Base-by-base conservation (phyloP, 2,329 filamentous ascomycete species). In the Endoconidiophora laricicola region DNA sequence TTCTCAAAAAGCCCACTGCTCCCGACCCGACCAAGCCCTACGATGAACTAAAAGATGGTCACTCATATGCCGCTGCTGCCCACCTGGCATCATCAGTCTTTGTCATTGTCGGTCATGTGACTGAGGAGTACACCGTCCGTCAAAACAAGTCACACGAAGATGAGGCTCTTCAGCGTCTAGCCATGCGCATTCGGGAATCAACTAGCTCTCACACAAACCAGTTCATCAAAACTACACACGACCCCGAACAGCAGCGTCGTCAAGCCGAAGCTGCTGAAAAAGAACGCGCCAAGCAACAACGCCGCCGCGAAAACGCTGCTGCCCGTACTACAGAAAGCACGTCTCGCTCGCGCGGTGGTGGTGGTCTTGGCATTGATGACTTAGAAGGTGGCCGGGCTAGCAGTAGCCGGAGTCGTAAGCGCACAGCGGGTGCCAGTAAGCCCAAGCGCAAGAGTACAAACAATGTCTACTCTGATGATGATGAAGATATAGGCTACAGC, bases 51-150 rank as follows among this genome's bases (percentile, higher is more conserved):
- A 74, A 81, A 54, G 84, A 90, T 57, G 76, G 79, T 5, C 82
- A 85, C 62, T 83, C 81, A 57, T 90, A 88, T 59, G 76, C 85
- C 6, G 80, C 80, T 2, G 79, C 81, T 1, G 82, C 83, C 1
- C 78, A 84, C 57, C 69, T 83, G 52, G 71, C 73, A 24, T 80
- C 78, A 42, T 78, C 79, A 54, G 67, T 84, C 22, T 69, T 88
- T 54, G 73, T 85, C 60, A 75, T 83, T 6, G 79, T 86, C 14
- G 82, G 83, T 53, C 85, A 88, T 60, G 71, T 90, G 59, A 81
- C 80, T 7, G 80, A 85, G 54, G 78, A 83, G 54, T 79, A 83
- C 58, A 78, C 72, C 4, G 72, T 90, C 26, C 72, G 75, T 37
- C 78, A 82, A 5, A 81, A 81, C 58, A 74, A 78, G 58, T 72